These are phyloP conservation scores for Lasiodiplodia citricola DNA, from an alignment of 2,329 filamentous ascomycete species.

Conservation along the genomic window DNA sequence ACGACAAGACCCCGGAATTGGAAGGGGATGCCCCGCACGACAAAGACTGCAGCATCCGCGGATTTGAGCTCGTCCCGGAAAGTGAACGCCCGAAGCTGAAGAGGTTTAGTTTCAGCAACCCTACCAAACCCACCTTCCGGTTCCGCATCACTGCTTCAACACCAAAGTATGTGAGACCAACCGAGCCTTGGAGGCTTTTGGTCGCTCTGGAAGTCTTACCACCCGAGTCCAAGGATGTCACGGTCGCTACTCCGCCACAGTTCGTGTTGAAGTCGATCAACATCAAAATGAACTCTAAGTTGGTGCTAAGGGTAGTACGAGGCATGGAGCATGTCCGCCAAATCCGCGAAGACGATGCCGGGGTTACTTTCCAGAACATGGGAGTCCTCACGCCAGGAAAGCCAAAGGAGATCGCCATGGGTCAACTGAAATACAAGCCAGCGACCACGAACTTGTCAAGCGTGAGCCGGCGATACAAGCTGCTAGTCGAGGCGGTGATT, in stretches of 20 bases:
- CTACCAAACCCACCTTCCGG: not conserved
- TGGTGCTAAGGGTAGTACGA: not conserved
- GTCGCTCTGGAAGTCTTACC: not conserved
- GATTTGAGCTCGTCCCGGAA: not conserved
- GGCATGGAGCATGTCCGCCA: not conserved
- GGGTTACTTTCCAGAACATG: not conserved
- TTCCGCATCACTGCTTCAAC: not conserved
- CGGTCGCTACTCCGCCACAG: not conserved
- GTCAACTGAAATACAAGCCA: not conserved
- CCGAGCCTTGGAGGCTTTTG: not conserved
- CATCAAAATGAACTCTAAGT: not conserved
- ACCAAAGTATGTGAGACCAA: not conserved
- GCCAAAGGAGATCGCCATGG: constrained; percentile 11
- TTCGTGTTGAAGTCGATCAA: constrained; percentile 8
- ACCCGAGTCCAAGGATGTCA: not conserved
- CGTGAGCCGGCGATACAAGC: not conserved
- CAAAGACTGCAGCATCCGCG: not conserved
- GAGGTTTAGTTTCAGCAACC: not conserved
- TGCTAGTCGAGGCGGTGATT: not conserved
- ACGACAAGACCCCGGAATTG: not conserved
- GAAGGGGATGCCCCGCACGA: not conserved
- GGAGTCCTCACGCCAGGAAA: not conserved
- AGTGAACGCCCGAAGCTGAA: not conserved
- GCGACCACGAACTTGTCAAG: not conserved
- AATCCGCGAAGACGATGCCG: not conserved